A percentile compares a stretch with the other conserved stretches of the same genome.
These are phyloP conservation scores for Incumbomyces delicatus DNA, from an alignment of 2,329 filamentous ascomycete genomes.

Conservation along the genomic window DNA sequence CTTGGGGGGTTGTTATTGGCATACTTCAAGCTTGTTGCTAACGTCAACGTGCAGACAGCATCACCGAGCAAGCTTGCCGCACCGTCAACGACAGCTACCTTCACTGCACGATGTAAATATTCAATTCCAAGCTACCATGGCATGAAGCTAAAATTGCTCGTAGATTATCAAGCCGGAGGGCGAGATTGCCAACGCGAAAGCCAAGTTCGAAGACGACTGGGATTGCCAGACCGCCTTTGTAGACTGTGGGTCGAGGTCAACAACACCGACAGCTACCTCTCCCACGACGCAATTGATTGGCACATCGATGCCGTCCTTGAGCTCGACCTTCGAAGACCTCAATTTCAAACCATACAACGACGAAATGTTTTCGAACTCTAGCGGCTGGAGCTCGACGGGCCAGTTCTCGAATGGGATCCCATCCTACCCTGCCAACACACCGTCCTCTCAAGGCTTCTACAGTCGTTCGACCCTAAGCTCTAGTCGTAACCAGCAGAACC, in stretches of 20 bases:
- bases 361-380: constrained; percentile 1
- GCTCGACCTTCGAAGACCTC: constrained; percentile 1
- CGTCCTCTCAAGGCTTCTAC: constrained; percentile 5
- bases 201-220: constrained; percentile 3
- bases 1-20: too few relatives aligned
- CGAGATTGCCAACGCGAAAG: background rate
- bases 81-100: constrained; percentile 4
- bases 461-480: background rate
- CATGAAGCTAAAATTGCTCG: background rate
- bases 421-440: background rate
- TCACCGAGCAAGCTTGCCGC: background rate
- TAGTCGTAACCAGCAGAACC: background rate
- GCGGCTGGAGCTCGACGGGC: constrained; percentile 1
- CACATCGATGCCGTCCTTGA: constrained; percentile 7
- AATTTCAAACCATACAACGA: constrained; percentile 4
- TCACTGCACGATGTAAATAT: background rate
- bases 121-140: background rate
- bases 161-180: constrained; percentile 2
- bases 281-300: background rate
- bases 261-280: background rate
- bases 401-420: constrained; percentile 1
- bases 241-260: background rate
- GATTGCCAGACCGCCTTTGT: background rate
- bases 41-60: background rate
- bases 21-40: too few relatives aligned